Conservation (phyloP, 495 filamentous ascomycete species). For the Podospora sp. region DNA sequence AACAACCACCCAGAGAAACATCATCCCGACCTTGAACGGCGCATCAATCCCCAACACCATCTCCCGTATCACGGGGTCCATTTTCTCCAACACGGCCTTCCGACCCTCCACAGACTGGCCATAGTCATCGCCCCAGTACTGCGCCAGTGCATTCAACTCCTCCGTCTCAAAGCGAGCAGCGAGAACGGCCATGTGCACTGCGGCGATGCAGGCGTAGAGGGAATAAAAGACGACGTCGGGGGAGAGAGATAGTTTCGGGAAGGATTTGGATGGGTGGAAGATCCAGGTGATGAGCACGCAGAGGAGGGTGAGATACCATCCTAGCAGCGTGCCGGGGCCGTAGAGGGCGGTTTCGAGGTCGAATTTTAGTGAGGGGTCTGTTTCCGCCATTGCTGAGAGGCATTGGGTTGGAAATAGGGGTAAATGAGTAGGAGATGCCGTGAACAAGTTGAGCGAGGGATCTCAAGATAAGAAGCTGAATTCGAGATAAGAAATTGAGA, state of each 20-base stretch:
- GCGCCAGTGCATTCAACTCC: background rate
- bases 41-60: background rate
- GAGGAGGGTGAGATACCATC: constrained; percentile 6
- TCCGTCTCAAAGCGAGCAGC: background rate
- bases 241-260: background rate
- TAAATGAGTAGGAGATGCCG: too few species aligned
- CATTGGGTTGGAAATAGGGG: too few species aligned
- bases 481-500: too few species aligned
- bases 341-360: constrained; percentile 6
- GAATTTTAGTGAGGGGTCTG: background rate
- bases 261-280: background rate
- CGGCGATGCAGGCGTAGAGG: constrained; percentile 1
- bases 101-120: background rate
- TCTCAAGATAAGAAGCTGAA: too few species aligned
- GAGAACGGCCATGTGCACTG: background rate
- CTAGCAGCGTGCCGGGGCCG: background rate
- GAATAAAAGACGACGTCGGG: background rate
- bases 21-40: background rate
- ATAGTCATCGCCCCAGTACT: background rate
- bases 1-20: background rate
- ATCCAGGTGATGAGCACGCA: constrained; percentile 8
- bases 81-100: background rate
- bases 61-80: background rate
- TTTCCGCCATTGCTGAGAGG: too few species aligned
- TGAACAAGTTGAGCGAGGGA: too few species aligned